These are phyloP conservation scores for Volvox carteri DNA, from an alignment of 163 green algal species.

Conservation along the genomic window DNA sequence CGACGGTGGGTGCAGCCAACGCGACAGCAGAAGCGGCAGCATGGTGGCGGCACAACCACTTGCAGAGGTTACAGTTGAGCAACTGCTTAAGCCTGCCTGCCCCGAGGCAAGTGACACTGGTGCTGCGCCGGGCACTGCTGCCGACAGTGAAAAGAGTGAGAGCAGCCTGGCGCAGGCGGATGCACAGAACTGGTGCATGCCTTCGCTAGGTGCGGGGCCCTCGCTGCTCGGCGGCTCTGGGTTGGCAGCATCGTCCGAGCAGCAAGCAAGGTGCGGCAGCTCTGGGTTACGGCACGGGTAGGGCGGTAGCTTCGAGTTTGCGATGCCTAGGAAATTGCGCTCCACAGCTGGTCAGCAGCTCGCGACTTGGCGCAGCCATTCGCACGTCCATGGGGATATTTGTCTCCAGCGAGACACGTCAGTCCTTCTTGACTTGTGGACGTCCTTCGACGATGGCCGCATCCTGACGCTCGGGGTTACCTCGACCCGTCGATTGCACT, in stretches of 20 bases:
- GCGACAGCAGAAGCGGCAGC: not conserved
- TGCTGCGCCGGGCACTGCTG: not conserved
- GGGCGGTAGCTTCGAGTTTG: no score
- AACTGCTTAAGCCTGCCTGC: not conserved
- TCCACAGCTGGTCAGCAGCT: no score
- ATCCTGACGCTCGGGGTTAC: no score
- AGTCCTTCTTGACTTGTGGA: no score
- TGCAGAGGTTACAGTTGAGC: not conserved
- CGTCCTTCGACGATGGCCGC: no score
- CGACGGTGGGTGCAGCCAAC: not conserved
- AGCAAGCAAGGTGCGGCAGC: not conserved
- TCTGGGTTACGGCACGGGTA: not conserved
- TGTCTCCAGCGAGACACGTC: no score
- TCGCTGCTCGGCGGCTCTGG: not conserved
- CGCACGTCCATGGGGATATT: no score
- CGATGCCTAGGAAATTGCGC: no score
- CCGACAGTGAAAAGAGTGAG: not conserved
- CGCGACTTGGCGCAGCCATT: no score
- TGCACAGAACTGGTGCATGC: conserved; percentile 25
- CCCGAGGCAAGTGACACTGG: not conserved
- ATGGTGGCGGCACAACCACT: not conserved
- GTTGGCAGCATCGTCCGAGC: not conserved
- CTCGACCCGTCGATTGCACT: no score
- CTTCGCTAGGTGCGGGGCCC: not conserved
- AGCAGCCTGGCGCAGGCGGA: not conserved